These are phyloP conservation scores for Orbilia ellipsospora DNA, from an alignment of 2,329 filamentous ascomycete genomes.

Conservation along the genomic window DNA sequence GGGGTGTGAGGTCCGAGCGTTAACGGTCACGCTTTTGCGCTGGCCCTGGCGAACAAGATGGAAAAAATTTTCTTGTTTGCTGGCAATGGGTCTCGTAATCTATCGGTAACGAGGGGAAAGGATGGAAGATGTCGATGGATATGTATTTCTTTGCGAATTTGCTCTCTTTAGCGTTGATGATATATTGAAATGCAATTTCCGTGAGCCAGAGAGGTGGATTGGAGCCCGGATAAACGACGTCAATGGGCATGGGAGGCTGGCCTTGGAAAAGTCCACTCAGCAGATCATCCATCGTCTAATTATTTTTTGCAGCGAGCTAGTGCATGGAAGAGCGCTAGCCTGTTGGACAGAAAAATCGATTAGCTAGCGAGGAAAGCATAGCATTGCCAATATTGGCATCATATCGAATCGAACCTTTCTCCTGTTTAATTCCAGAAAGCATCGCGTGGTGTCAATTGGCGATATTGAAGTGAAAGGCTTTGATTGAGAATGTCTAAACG, in stretches of 20 bases:
- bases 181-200: conserved; percentile 43
- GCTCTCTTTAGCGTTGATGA: background rate
- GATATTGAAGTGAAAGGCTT: no score
- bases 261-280: conserved; percentile 33
- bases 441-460: no score
- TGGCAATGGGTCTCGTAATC: conserved; percentile 19
- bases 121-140: conserved; percentile 18
- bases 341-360: no score
- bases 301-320: conserved; percentile 23
- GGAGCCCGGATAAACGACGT: conserved; percentile 48
- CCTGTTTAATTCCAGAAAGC: no score
- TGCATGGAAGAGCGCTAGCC: no score
- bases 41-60: background rate
- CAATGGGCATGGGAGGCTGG: conserved; percentile 28
- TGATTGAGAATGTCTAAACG: no score
- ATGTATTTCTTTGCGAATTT: conserved; percentile 26
- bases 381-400: no score
- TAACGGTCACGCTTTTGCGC: conserved; percentile 33
- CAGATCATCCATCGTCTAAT: conserved; percentile 28
- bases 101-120: conserved; percentile 30
- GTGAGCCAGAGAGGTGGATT: conserved; percentile 29
- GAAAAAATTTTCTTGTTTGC: no score
- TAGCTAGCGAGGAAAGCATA: no score
- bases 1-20: conserved; percentile 41
- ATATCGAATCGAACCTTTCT: no score